phyloP scores from a whole-genome alignment of 176 grass and related monocot genomes.

The Pontederia paniculata region DNA sequence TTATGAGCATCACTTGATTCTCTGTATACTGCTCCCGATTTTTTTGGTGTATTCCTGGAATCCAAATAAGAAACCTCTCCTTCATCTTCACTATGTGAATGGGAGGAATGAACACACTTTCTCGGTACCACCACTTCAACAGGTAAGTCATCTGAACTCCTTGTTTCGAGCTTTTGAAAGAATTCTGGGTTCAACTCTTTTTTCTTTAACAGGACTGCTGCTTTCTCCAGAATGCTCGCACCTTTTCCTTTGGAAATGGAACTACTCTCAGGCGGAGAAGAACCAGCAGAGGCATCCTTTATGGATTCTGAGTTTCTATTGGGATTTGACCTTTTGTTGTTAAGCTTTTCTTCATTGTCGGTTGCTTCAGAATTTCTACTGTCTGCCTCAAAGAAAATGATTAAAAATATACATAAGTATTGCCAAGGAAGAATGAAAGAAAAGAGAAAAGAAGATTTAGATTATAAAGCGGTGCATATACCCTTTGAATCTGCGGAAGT shows the following conservation, averaged over 20 bases:
- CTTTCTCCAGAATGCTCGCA: slow-evolving; percentile 64
- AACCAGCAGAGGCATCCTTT: slow-evolving; percentile 25
- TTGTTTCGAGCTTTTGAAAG: slow-evolving; percentile 90
- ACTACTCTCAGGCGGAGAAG: slow-evolving; percentile 49
- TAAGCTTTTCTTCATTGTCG: slow-evolving; percentile 47
- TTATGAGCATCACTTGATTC: slow-evolving; percentile 32
- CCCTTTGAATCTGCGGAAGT: slow-evolving; percentile 43
- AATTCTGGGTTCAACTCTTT: slow-evolving; percentile 87
- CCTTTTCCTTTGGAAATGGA: slow-evolving; percentile 34
- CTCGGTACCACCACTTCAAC: slow-evolving; percentile 81
- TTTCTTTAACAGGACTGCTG: slow-evolving; percentile 78
- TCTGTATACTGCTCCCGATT: slow-evolving; percentile 31
- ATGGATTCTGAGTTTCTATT: slow-evolving; percentile 32
- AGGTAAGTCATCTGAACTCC: slow-evolving; percentile 49
- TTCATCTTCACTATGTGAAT: slow-evolving; percentile 43
- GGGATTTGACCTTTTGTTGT: slow-evolving; percentile 20
- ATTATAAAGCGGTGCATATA: slow-evolving; percentile 9
- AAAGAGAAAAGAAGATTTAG: not conserved
- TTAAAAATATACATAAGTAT: not conserved
- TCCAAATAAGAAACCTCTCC: slow-evolving; percentile 45
- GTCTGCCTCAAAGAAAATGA: slow-evolving; percentile 27
- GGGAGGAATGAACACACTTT: slow-evolving; percentile 33
- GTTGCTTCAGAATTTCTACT: slow-evolving; percentile 38
- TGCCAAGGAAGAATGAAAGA: not conserved
- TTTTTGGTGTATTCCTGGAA: slow-evolving; percentile 33